A percentile compares a stretch with the other conserved stretches of the same genome.
phyloP scores from a whole-genome alignment of 768 basidiomycete species.

The Mycena filopes region DNA sequence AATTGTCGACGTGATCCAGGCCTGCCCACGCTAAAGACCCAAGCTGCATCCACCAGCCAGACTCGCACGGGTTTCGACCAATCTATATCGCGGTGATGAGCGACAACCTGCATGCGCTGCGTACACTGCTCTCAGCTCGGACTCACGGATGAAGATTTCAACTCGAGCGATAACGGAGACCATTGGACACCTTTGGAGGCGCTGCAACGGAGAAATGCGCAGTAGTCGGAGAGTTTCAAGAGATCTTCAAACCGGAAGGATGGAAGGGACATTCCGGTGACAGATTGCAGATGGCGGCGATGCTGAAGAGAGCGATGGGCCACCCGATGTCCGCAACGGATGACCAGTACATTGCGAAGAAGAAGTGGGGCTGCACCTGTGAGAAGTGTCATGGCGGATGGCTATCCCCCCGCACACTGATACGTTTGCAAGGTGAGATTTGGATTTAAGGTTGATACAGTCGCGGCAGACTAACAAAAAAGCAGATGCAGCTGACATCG shows the following conservation, averaged over 20 bases:
- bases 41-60: conserved; percentile 1
- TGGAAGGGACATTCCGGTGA: conserved; percentile 13
- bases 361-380: conserved; percentile 39
- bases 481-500: conserved; percentile 25
- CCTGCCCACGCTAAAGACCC: conserved; percentile 1
- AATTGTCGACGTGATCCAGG: background rate
- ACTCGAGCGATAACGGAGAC: conserved; percentile 19
- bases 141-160: conserved; percentile 13
- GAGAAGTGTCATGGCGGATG: conserved; percentile 36
- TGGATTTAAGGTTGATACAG: background rate
- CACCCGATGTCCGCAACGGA: conserved; percentile 12
- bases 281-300: background rate
- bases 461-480: background rate
- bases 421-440: conserved; percentile 31
- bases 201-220: conserved; percentile 5
- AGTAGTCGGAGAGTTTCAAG: conserved; percentile 11
- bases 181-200: conserved; percentile 15
- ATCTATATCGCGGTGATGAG: conserved; percentile 16
- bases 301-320: conserved; percentile 23
- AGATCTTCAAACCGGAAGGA: conserved; percentile 3
- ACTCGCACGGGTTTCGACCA: conserved; percentile 12
- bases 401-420: conserved; percentile 35
- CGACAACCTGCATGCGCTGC: conserved; percentile 9
- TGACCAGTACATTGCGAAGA: conserved; percentile 30
- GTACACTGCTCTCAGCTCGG: conserved; percentile 9